phyloP scores from a whole-genome alignment of 179 eudicot species.

The Nepenthes alata region DNA sequence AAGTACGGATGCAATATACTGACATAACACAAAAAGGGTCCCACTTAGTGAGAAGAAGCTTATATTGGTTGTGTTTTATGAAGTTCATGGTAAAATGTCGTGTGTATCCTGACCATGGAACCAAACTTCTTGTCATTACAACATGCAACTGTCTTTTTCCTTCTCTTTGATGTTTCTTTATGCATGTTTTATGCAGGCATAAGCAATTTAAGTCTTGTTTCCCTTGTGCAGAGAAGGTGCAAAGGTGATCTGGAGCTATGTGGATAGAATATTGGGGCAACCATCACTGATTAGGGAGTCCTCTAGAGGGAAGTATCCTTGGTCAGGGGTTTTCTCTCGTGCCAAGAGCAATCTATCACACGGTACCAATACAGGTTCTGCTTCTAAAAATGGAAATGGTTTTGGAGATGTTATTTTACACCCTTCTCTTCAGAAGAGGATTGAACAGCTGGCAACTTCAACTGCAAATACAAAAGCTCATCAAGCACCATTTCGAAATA shows the following conservation, averaged over 20 bases:
- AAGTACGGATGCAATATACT: too few species aligned
- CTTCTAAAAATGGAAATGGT: conserved; percentile 39
- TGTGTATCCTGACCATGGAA: too few species aligned
- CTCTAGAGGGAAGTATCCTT: conserved; percentile 80
- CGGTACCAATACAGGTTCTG: conserved; percentile 21
- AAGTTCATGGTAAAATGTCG: too few species aligned
- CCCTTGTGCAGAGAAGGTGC: conserved; percentile 75
- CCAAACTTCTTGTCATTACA: too few species aligned
- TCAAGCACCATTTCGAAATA: conserved; percentile 88
- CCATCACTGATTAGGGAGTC: conserved; percentile 91
- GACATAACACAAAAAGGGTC: too few species aligned
- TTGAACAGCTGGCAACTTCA: conserved; percentile 70
- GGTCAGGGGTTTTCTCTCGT: conserved; percentile 70
- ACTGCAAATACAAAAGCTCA: conserved; percentile 90
- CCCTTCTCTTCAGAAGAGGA: conserved; percentile 73
- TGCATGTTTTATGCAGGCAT: background rate
- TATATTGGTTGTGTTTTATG: too few species aligned
- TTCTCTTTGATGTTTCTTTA: conserved; percentile 3
- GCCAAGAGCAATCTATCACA: conserved; percentile 39
- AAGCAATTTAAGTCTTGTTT: background rate
- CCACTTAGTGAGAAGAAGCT: too few species aligned
- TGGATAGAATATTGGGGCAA: conserved; percentile 88
- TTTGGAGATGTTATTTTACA: conserved; percentile 83
- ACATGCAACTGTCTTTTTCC: too few species aligned
- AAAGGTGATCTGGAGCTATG: conserved; percentile 81